A percentile compares a stretch with the other conserved stretches of the same genome.
phyloP scores from a whole-genome alignment of 768 basidiomycete genomes.

The Solioccasus polychromus region DNA sequence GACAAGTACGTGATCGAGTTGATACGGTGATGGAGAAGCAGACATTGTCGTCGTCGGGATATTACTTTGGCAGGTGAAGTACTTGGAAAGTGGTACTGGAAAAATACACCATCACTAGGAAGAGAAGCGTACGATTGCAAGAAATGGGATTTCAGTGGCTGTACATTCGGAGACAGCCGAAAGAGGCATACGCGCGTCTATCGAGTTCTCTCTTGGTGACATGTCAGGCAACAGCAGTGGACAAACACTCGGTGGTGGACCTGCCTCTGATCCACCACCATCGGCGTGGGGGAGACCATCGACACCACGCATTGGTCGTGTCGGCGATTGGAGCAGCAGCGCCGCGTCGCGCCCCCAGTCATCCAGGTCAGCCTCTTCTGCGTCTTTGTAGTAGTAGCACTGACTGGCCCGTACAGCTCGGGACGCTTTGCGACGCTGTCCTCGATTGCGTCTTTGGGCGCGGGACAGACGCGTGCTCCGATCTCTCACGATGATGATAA shows the following conservation, averaged over 20 bases:
- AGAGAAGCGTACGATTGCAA: too few species aligned
- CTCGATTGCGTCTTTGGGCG: slow-evolving; percentile 25
- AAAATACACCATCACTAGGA: too few species aligned
- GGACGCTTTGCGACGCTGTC: slow-evolving; percentile 37
- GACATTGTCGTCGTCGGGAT: not conserved
- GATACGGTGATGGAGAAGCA: slow-evolving; percentile 14
- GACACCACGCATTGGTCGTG: slow-evolving; percentile 46
- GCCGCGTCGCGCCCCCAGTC: slow-evolving; percentile 21
- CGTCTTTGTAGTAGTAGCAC: not conserved
- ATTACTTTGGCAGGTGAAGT: slow-evolving; percentile 16
- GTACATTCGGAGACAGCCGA: slow-evolving; percentile 2
- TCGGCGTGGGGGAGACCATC: slow-evolving; percentile 42
- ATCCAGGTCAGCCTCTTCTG: slow-evolving; percentile 8
- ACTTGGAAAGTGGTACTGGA: too few species aligned
- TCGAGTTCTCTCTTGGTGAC: not conserved
- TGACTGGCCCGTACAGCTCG: slow-evolving; percentile 14
- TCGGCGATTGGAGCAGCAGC: slow-evolving; percentile 45
- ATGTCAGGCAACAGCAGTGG: slow-evolving; percentile 45
- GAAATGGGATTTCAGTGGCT: too few species aligned
- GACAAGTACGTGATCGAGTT: slow-evolving; percentile 16
- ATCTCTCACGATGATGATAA: slow-evolving; percentile 29
- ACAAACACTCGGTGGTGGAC: slow-evolving; percentile 46
- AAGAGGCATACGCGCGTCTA: not conserved
- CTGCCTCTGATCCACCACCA: slow-evolving; percentile 46
- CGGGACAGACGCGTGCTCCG: slow-evolving; percentile 14